phyloP scores from a whole-genome alignment of 805 yeast species.

The Hanseniaspora nectarophila region DNA sequence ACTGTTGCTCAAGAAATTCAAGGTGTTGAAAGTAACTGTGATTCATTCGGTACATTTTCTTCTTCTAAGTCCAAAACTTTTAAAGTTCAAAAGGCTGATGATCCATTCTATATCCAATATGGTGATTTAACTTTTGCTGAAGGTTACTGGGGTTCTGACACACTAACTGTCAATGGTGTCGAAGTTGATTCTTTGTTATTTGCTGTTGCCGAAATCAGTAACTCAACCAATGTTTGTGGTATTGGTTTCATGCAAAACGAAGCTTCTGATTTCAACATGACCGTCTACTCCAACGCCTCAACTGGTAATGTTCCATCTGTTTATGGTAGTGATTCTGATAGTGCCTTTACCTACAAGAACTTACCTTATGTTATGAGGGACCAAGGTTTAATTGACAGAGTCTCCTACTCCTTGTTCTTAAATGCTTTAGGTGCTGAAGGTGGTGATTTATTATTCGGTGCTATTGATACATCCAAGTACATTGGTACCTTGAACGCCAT shows the following conservation, averaged over 20 bases:
- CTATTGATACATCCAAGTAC: constrained; percentile 53
- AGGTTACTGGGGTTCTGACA: constrained; percentile 42
- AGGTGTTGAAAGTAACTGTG: neutral
- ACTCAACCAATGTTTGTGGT: constrained; percentile 54
- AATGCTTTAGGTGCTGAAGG: constrained; percentile 31
- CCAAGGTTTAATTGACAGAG: constrained; percentile 44
- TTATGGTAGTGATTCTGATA: too few species aligned
- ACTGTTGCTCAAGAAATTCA: neutral
- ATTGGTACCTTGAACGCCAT: constrained; percentile 40
- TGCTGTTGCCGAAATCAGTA: constrained; percentile 60
- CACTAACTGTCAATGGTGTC: constrained; percentile 41
- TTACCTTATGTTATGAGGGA: constrained; percentile 50
- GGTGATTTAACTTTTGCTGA: constrained; percentile 41
- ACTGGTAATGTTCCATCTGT: too few species aligned
- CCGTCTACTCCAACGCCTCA: too few species aligned
- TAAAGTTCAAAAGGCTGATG: neutral
- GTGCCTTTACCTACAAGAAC: constrained; percentile 43
- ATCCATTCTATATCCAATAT: constrained; percentile 35
- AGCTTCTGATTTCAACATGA: constrained; percentile 30
- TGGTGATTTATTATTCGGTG: constrained; percentile 63
- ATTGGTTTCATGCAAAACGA: constrained; percentile 40
- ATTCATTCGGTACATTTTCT: neutral
- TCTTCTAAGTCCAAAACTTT: neutral
- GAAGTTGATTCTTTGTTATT: constrained; percentile 44
- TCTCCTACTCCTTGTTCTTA: constrained; percentile 53